Base-by-base conservation (phyloP, 306 rosid species). In the Acacia confusa region DNA sequence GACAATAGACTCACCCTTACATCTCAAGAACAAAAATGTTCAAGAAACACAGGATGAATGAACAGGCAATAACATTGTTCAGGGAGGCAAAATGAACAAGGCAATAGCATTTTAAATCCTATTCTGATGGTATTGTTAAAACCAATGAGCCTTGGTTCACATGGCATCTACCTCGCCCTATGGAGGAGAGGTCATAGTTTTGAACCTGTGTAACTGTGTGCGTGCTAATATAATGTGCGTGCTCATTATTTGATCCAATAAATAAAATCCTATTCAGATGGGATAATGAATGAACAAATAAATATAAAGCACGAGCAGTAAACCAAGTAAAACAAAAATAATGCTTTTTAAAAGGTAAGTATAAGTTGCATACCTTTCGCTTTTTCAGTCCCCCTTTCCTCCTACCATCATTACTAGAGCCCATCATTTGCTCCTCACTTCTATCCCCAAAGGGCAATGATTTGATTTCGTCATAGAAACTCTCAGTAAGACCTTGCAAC, bases 381-480 rank as follows among this genome's bases (percentile, higher is more conserved):
- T 92, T 95, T 78, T 89, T 89, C 82, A 84, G 72, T 73, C 66
- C 84, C 45, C 86, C 82, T 73, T 75, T 88, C 86, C 91, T 81
- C 79, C 84, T 82, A 68, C 90, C 72, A 27, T 84, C 82, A 13
- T 79, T 80, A 34, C 79, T 63, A 68, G 86, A 80, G 41, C 85
- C 85, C 79, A 82, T 64, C 38, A 53, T 64, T 67, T 63, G 79
- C 40, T 88, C 97, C 66, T 63, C 88, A 48, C 69, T 57, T 40
- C 85, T 84, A 84, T 87, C 92, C 70, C 86, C 93, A 82, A 91
- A 79, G 22, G 95, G 92, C 72, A 95, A 83, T 74, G 85, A 30
- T 86, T 86, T 93, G 76, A 95, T 76, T 85, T 92, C 99, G 11
- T 93, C 98, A 78, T 60, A 95, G 85, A 93, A 92, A 85, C 86